Evolutionary conservation across 331 rosid genomes (phyloP).

Genomic region (Quercus phellos): DNA sequence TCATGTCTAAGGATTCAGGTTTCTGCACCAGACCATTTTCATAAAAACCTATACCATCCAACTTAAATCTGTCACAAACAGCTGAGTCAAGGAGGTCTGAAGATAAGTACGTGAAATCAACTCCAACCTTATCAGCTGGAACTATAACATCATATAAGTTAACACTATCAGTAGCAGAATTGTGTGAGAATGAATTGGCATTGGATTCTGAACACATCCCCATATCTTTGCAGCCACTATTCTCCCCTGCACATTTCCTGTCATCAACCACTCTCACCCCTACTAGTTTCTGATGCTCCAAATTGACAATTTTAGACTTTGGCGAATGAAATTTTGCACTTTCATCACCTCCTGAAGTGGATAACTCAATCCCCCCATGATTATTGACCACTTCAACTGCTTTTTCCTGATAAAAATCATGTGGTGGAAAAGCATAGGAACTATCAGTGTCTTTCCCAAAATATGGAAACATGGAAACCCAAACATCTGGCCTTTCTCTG

Average conservation of each 20-base stretch:
- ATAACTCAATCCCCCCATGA: conserved; percentile 44
- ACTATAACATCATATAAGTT: conserved; percentile 18
- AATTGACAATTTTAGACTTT: conserved; percentile 34
- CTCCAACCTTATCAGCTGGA: conserved; percentile 38
- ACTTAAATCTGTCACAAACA: conserved; percentile 41
- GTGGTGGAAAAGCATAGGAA: conserved; percentile 29
- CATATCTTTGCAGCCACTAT: conserved; percentile 47
- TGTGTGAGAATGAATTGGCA: conserved; percentile 18
- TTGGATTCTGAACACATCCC: conserved; percentile 26
- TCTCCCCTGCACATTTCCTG: conserved; percentile 40
- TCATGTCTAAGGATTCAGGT: conserved; percentile 34
- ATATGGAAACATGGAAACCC: conserved; percentile 35
- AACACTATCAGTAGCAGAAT: conserved; percentile 20
- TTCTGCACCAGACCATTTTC: conserved; percentile 27
- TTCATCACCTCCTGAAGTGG: conserved; percentile 28
- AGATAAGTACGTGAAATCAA: conserved; percentile 44
- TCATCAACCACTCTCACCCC: conserved; percentile 33
- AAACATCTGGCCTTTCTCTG: conserved; percentile 38
- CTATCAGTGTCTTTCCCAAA: conserved; percentile 34
- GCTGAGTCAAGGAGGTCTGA: conserved; percentile 36
- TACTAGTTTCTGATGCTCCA: conserved; percentile 38
- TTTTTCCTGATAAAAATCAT: conserved; percentile 35
- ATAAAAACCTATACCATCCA: conserved; percentile 20
- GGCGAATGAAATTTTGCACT: conserved; percentile 41
- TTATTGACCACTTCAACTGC: conserved; percentile 45